Evolutionary conservation across 2,329 filamentous ascomycete species (phyloP).

Genomic region (Penicillium thymicola): DNA sequence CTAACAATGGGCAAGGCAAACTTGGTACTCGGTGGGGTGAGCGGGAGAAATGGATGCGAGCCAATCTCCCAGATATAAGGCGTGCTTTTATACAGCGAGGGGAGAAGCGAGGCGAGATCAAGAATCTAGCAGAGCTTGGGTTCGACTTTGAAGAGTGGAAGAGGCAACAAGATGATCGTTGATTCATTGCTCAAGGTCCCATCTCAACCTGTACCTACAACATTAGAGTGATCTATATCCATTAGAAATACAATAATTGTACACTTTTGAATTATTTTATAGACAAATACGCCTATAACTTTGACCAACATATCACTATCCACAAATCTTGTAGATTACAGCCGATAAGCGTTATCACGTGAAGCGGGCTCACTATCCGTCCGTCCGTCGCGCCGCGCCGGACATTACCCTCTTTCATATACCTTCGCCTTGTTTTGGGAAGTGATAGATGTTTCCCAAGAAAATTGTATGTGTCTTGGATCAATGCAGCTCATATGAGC

Average conservation of each 20-base stretch:
- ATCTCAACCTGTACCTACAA: background rate
- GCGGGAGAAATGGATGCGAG: constrained; percentile 68
- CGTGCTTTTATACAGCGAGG: constrained; percentile 67
- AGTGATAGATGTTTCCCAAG: constrained; percentile 2
- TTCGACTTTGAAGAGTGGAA: constrained; percentile 54
- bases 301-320: background rate
- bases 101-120: constrained; percentile 55
- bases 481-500: constrained; percentile 4
- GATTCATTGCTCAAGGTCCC: background rate
- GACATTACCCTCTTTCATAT: constrained; percentile 12
- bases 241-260: background rate
- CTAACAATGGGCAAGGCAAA: constrained; percentile 56
- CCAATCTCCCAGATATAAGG: constrained; percentile 66
- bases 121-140: constrained; percentile 67
- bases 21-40: constrained; percentile 68
- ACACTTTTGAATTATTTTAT: background rate
- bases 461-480: constrained; percentile 2
- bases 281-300: background rate
- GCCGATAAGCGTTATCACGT: constrained; percentile 32
- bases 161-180: constrained; percentile 14
- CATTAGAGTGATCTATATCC: background rate
- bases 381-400: constrained; percentile 18
- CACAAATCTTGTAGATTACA: background rate
- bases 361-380: constrained; percentile 23
- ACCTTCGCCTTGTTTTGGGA: constrained; percentile 9